A percentile compares a stretch with the other conserved stretches of the same genome.
Evolutionary conservation across 768 basidiomycete genomes (phyloP).

Genomic region (Podaxis carcinomalis): DNA sequence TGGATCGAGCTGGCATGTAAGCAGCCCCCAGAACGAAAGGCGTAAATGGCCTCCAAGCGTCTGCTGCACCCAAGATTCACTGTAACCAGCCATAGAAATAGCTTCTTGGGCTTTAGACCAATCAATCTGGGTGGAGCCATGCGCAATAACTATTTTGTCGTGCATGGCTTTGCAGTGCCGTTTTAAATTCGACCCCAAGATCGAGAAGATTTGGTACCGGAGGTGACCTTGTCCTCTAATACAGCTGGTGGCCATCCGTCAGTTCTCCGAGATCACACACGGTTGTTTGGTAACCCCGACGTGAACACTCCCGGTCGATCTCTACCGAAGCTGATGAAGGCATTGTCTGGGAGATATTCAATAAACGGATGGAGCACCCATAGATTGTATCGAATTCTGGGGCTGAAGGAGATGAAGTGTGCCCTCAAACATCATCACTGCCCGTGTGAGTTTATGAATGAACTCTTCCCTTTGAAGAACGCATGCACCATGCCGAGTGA

Average conservation of each 20-base stretch:
- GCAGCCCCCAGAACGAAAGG: slow-evolving; percentile 66
- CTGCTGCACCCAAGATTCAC: slow-evolving; percentile 65
- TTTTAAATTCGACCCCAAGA: background rate
- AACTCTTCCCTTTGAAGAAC: slow-evolving; percentile 82
- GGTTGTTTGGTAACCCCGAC: slow-evolving; percentile 74
- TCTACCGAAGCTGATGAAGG: slow-evolving; percentile 80
- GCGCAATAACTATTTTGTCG: slow-evolving; percentile 70
- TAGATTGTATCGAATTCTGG: slow-evolving; percentile 74
- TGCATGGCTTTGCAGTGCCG: slow-evolving; percentile 68
- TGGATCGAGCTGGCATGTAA: slow-evolving; percentile 70
- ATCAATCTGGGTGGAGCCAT: slow-evolving; percentile 69
- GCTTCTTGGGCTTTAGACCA: slow-evolving; percentile 61
- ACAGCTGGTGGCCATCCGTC: slow-evolving; percentile 61
- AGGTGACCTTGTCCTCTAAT: slow-evolving; percentile 55
- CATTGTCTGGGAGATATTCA: slow-evolving; percentile 71
- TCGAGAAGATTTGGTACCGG: background rate
- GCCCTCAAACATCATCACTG: slow-evolving; percentile 89
- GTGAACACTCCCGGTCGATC: slow-evolving; percentile 72
- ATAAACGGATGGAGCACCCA: slow-evolving; percentile 65
- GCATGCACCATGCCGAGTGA: slow-evolving; percentile 79
- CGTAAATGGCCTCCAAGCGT: slow-evolving; percentile 73
- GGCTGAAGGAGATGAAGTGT: slow-evolving; percentile 80
- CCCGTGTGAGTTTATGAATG: slow-evolving; percentile 75
- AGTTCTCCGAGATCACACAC: slow-evolving; percentile 77
- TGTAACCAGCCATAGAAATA: slow-evolving; percentile 57